Evolutionary conservation across 179 eudicot genomes (phyloP).

Genomic region (Drosera spatulata): DNA sequence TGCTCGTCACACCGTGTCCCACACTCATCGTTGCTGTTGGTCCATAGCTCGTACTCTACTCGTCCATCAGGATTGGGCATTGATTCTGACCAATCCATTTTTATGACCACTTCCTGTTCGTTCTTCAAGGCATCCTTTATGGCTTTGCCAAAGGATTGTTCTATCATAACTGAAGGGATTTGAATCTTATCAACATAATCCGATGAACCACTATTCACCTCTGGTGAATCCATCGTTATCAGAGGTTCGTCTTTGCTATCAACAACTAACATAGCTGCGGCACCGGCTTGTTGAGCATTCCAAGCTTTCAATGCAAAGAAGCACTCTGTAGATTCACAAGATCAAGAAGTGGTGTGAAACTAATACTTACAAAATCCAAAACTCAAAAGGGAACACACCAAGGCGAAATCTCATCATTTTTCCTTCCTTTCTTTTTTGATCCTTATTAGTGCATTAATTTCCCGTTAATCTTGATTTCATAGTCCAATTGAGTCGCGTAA

Average conservation of each 20-base stretch:
- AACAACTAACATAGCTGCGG: constrained; percentile 55
- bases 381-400: no score
- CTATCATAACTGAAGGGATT: constrained; percentile 52
- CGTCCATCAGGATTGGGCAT: constrained; percentile 53
- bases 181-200: constrained; percentile 48
- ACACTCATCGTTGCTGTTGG: constrained; percentile 50
- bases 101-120: constrained; percentile 26
- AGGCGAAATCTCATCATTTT: no score
- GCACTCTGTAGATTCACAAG: constrained; percentile 30
- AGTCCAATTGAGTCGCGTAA: no score
- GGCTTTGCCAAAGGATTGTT: constrained; percentile 28
- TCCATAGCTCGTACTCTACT: constrained; percentile 50
- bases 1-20: constrained; percentile 46
- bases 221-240: constrained; percentile 70
- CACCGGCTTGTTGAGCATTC: constrained; percentile 67
- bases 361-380: no score
- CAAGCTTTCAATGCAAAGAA: constrained; percentile 60
- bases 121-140: constrained; percentile 21
- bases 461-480: no score
- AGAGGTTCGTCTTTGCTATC: constrained; percentile 48
- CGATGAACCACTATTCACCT: constrained; percentile 31
- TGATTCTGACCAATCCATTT: constrained; percentile 47
- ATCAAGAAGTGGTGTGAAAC: no score
- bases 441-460: no score
- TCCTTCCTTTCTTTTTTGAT: no score